Evolutionary conservation across 2,329 filamentous ascomycete species (phyloP).

Genomic region (Fusarium poae): DNA sequence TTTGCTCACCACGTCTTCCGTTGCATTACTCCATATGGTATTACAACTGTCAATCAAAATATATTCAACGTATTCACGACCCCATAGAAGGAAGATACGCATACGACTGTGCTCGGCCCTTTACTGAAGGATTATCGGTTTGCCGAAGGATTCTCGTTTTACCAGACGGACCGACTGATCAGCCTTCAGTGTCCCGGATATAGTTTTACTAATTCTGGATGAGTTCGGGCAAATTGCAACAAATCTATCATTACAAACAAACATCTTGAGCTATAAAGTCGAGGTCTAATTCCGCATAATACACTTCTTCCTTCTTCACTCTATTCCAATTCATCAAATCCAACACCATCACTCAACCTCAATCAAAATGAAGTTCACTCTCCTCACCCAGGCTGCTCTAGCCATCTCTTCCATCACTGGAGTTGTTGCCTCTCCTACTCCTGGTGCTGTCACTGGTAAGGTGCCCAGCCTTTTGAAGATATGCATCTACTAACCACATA

Average conservation of each 20-base stretch:
- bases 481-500: neutral
- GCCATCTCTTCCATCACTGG: conserved; percentile 5
- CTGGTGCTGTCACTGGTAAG: neutral
- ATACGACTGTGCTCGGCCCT: neutral
- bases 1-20: rapidly evolving
- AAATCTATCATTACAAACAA: rapidly evolving
- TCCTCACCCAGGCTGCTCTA: conserved; percentile 1
- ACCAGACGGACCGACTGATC: neutral
- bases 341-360: rapidly evolving
- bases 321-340: neutral
- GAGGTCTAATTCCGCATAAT: rapidly evolving
- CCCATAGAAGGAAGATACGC: neutral
- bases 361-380: conserved; percentile 5
- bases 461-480: rapidly evolving
- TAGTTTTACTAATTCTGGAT: neutral
- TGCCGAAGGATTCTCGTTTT: neutral
- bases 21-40: neutral
- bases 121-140: neutral
- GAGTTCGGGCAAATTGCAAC: neutral
- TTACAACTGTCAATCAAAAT: neutral
- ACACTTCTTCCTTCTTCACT: neutral
- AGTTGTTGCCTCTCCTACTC: neutral
- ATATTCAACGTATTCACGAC: rapidly evolving
- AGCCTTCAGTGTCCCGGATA: neutral
- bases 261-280: neutral